These are phyloP conservation scores for Platanus orientalis DNA, from an alignment of 164 flowering plant species.

Conservation along the genomic window DNA sequence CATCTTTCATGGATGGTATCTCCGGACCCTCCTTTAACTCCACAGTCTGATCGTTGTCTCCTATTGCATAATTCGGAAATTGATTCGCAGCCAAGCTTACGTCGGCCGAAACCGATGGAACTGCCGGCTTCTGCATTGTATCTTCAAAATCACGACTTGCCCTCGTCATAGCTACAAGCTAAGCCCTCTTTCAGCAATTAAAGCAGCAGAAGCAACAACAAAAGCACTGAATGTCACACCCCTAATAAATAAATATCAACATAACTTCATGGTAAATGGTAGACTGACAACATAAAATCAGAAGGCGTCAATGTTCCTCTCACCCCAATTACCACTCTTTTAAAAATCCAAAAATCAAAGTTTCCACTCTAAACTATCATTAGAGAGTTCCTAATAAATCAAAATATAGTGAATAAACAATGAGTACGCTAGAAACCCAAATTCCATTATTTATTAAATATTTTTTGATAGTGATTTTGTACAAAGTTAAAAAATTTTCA, in stretches of 20 bases:
- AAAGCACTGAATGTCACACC: background rate
- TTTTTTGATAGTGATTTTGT: background rate
- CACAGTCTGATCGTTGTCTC: slow-evolving; percentile 62
- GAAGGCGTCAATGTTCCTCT: background rate
- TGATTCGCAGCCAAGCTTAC: slow-evolving; percentile 63
- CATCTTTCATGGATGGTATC: slow-evolving; percentile 63
- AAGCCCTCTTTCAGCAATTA: slow-evolving; percentile 7
- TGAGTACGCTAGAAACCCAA: background rate
- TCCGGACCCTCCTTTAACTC: slow-evolving; percentile 62
- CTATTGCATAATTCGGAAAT: slow-evolving; percentile 81
- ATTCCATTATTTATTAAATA: background rate
- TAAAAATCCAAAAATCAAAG: background rate
- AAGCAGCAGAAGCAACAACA: background rate
- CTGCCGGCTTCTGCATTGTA: slow-evolving; percentile 41
- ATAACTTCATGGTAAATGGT: background rate
- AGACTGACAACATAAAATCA: background rate
- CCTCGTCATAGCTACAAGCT: slow-evolving; percentile 49
- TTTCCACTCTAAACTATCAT: background rate
- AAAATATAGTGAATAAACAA: background rate
- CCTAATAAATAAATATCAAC: background rate
- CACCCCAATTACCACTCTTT: background rate
- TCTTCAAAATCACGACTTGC: slow-evolving; percentile 59
- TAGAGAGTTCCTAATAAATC: background rate
- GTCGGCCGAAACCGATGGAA: slow-evolving; percentile 68
- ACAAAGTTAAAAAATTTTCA: background rate